These are phyloP conservation scores for Ustilago esculenta DNA, from an alignment of 1,284 basidiomycete genomes.

Conservation along the genomic window DNA sequence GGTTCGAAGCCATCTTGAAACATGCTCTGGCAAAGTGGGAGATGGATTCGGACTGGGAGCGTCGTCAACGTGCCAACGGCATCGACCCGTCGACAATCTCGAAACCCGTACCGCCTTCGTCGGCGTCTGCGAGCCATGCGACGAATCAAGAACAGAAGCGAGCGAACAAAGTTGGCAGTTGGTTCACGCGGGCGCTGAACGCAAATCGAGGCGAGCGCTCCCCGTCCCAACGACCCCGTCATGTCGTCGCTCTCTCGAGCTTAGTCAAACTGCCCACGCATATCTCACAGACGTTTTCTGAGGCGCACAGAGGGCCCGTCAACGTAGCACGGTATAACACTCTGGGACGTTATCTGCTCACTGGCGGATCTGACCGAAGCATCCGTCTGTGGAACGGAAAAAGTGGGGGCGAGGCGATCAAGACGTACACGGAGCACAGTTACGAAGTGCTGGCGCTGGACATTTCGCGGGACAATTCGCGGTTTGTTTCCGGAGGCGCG, in stretches of 20 bases:
- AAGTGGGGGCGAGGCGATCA: slow-evolving; percentile 73
- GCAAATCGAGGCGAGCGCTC: slow-evolving; percentile 32
- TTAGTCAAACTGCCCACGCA: slow-evolving; percentile 29
- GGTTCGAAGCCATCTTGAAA: slow-evolving; percentile 43
- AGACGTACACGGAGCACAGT: slow-evolving; percentile 86
- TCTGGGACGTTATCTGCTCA: slow-evolving; percentile 82
- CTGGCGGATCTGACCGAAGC: slow-evolving; percentile 88
- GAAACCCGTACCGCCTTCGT: neutral
- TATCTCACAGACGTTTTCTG: slow-evolving; percentile 21
- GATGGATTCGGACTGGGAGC: slow-evolving; percentile 56
- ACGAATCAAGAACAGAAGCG: no score
- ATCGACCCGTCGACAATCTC: slow-evolving; percentile 27
- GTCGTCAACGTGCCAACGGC: slow-evolving; percentile 29
- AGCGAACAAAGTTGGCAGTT: slow-evolving; percentile 8
- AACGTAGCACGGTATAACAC: slow-evolving; percentile 68
- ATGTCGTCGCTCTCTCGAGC: slow-evolving; percentile 36
- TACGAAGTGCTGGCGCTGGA: slow-evolving; percentile 89
- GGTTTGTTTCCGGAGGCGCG: slow-evolving; percentile 91
- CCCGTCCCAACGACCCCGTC: slow-evolving; percentile 7
- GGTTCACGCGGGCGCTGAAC: slow-evolving; percentile 31
- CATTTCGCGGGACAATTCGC: slow-evolving; percentile 89
- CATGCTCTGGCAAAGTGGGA: slow-evolving; percentile 50
- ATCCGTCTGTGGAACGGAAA: slow-evolving; percentile 90
- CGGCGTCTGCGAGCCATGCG: no score
- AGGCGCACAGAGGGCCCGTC: slow-evolving; percentile 64